These are phyloP conservation scores for Conticribra weissflogii DNA, from an alignment of 108 stramenopile species.

Conservation along the genomic window DNA sequence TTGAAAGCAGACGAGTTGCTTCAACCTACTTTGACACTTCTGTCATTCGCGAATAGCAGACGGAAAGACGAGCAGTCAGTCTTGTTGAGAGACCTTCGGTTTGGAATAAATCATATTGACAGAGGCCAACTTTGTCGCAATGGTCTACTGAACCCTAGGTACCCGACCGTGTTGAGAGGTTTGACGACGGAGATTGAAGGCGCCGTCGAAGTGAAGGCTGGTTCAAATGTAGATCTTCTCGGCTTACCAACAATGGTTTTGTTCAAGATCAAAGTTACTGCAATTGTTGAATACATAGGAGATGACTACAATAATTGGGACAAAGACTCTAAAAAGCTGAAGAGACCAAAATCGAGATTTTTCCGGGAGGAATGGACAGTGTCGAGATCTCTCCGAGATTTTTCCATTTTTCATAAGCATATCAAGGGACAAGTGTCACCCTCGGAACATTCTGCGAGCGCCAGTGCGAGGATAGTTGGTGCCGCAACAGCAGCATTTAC, in stretches of 20 bases:
- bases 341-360: slow-evolving; percentile 23
- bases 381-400: slow-evolving; percentile 77
- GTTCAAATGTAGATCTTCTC: slow-evolving; percentile 44
- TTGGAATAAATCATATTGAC: slow-evolving; percentile 86
- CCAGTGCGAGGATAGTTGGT: slow-evolving; percentile 72
- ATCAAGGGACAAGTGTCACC: slow-evolving; percentile 74
- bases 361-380: slow-evolving; percentile 85
- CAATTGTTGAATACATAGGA: slow-evolving; percentile 57
- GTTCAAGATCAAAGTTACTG: slow-evolving; percentile 78
- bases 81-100: slow-evolving; percentile 75
- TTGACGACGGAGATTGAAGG: slow-evolving; percentile 64
- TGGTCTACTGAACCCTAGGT: slow-evolving; percentile 74
- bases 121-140: slow-evolving; percentile 79
- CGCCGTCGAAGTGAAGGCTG: slow-evolving; percentile 68
- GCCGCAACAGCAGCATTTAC: slow-evolving; percentile 68
- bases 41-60: slow-evolving; percentile 70
- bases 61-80: slow-evolving; percentile 61
- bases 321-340: slow-evolving; percentile 7
- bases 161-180: slow-evolving; percentile 66
- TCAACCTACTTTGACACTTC: slow-evolving; percentile 65
- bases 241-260: slow-evolving; percentile 48
- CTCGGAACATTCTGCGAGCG: slow-evolving; percentile 67
- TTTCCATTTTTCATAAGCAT: slow-evolving; percentile 82
- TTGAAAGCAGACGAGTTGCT: slow-evolving; percentile 68
- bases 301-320: slow-evolving; percentile 46